Evolutionary conservation across 176 grass and related monocot species (phyloP).

Genomic region (Luzula sylvatica): DNA sequence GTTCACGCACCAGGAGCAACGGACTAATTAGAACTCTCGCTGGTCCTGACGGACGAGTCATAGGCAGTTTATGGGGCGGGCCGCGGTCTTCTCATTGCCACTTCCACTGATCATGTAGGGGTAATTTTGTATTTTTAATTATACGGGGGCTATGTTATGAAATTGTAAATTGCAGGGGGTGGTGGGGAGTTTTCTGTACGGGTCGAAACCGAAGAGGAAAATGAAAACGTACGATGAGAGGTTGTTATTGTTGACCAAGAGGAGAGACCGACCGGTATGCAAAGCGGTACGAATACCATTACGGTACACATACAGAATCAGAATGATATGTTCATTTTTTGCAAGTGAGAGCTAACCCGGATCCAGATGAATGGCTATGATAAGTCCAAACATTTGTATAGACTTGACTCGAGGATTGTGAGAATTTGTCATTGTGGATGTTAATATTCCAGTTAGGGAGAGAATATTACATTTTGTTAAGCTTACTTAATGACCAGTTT

Average conservation of each 20-base stretch:
- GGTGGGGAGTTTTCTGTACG: conserved; percentile 53
- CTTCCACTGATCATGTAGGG: conserved; percentile 51
- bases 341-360: conserved; percentile 42
- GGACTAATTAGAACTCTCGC: conserved; percentile 54
- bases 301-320: conserved; percentile 58
- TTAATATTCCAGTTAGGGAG: conserved; percentile 6
- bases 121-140: too few relatives aligned
- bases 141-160: too few relatives aligned
- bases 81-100: conserved; percentile 43
- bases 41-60: conserved; percentile 47
- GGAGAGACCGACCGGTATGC: not conserved
- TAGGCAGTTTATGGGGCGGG: conserved; percentile 55
- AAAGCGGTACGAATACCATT: not conserved
- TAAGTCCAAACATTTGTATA: conserved; percentile 61
- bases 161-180: conserved; percentile 41
- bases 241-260: conserved; percentile 21
- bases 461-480: not conserved
- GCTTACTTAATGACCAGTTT: too few relatives aligned
- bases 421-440: not conserved
- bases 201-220: conserved; percentile 31
- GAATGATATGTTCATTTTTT: conserved; percentile 33
- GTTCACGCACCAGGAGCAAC: conserved; percentile 25
- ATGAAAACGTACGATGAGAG: too few relatives aligned
- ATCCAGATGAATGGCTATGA: conserved; percentile 43
- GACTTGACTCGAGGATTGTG: conserved; percentile 76